Base-by-base conservation (phyloP, 805 yeast species). In the Candida tallmaniae region DNA sequence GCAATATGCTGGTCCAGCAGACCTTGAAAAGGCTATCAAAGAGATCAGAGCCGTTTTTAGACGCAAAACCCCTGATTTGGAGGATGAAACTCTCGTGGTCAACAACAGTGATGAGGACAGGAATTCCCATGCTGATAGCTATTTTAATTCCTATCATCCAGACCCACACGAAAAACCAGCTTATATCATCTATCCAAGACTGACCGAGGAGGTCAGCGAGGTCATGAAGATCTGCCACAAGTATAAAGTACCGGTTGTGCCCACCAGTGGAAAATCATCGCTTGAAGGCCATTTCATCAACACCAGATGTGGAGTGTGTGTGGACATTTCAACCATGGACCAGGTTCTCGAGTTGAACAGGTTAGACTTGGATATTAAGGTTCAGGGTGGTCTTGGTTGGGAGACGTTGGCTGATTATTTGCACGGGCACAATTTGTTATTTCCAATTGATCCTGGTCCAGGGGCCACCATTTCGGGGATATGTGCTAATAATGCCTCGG, bases 311-410 rank as follows among this genome's bases (percentile, higher is more conserved):
- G 83, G 84, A 2, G 66, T 82, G 4, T 66, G 74, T 30, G 47
- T 81, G 25, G 90, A 83, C 51, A 54, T 82, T 26, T 63, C 76
- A 11, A 60, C 70, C 36, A 73, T 84, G 83, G 68, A 78, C 55
- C 52, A 70, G 29, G 69, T 84, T 5, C 16, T 83, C 3, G 60
- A 62, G 17, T 56, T 84, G 23, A 76, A 83, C 49, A 69, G 70
- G 31, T 66, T 71, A 16, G 94, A 84, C 54, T 58, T 83, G 47
- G 93, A 84, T 53, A 73, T 80, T 10, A 73, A 69, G 8, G 86
- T 84, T 3, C 86, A 84, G 51, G 84, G 88, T 0, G 88, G 89
- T 15, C 78, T 84, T 7, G 83, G 83, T 1, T 83, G 93, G 90
- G 83, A 79, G 56, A 80, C 77, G 25, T 59, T 84, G 37, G 56